Base-by-base conservation (phyloP, 768 basidiomycete species). In the Xerocomellus chrysenteron region DNA sequence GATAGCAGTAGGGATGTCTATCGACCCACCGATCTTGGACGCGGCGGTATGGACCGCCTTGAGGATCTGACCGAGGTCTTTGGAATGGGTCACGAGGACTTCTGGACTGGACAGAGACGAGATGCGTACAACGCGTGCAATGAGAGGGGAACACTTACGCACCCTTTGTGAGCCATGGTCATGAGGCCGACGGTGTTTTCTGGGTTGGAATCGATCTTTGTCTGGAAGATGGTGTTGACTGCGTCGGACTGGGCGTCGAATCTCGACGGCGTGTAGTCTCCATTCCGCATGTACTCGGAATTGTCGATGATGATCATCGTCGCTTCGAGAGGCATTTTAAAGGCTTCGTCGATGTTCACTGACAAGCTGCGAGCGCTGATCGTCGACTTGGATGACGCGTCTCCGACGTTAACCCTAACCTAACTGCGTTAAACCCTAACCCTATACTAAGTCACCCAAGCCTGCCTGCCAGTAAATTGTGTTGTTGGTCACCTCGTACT, bases 131-230 rank as follows among this genome's bases (percentile, higher is more conserved):
- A n/a, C 9, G 36, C 47, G 17, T 21, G 28, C 14, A 11, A 60
- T 16, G 17, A 52, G 42, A 53, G 16, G 9, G 1, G 19, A 28
- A 53, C 35, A 60, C 68, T 52, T 45, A 62, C 83, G 72, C 67
- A 96, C 96, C 89, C 88, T 74, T 97, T 97, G 54, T 93, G 91
- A 14, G 94, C 96, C 93, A 96, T 96, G 30, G 93, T 92, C 95
- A 99, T 97, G 41, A 98, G 77, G 5, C 97, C 97, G 41, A 98
- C 95, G 12, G 94, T 94, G 74, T 91, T 98, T 76, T 99, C 97
- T 17, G 96, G 93, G 76, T 99, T 98, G 26, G 93, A 89, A 70
- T 92, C 88, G 63, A 89, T 89, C 81, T 99, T 99, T 51, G 92
- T 86, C 70, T 88, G 87, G 73, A 97, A 94, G 65, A 98, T 81